Evolutionary conservation across 768 basidiomycete species (phyloP).

Genomic region (Terana coerulea): DNA sequence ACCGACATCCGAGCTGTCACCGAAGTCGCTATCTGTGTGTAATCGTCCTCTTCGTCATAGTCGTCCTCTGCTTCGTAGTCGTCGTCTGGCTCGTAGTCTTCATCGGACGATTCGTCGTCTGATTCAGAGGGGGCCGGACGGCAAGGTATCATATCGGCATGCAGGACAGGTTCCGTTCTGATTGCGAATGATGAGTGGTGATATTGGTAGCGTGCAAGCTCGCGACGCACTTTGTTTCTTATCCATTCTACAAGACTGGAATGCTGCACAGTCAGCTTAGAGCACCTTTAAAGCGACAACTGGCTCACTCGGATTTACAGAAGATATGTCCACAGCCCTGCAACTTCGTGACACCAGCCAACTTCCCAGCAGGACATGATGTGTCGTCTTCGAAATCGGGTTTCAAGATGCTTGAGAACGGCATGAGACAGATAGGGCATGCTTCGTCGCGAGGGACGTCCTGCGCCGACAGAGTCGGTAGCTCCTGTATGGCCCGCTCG

Average conservation of each 20-base stretch:
- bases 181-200: slow-evolving; percentile 4
- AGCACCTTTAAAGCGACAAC: not conserved
- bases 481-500: slow-evolving; percentile 34
- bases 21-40: too few relatives aligned
- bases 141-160: slow-evolving; percentile 60
- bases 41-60: slow-evolving; percentile 4
- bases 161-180: slow-evolving; percentile 73
- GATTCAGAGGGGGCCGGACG: slow-evolving; percentile 45
- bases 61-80: too few relatives aligned
- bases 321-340: slow-evolving; percentile 62
- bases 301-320: slow-evolving; percentile 58
- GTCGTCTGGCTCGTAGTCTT: slow-evolving; percentile 58
- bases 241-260: slow-evolving; percentile 67
- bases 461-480: slow-evolving; percentile 40
- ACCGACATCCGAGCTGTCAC: too few relatives aligned
- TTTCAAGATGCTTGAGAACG: slow-evolving; percentile 46
- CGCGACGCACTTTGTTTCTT: slow-evolving; percentile 40
- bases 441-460: slow-evolving; percentile 45
- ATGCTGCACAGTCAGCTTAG: not conserved
- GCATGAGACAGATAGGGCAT: slow-evolving; percentile 63
- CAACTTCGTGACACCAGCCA: slow-evolving; percentile 52
- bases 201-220: slow-evolving; percentile 6
- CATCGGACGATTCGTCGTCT: slow-evolving; percentile 65
- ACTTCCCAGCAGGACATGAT: slow-evolving; percentile 3
- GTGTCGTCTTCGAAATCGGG: too few relatives aligned